A percentile compares a stretch with the other conserved stretches of the same genome.
Evolutionary conservation across 148 eudicot genomes (phyloP).

Genomic region (Rhododendron simsii): DNA sequence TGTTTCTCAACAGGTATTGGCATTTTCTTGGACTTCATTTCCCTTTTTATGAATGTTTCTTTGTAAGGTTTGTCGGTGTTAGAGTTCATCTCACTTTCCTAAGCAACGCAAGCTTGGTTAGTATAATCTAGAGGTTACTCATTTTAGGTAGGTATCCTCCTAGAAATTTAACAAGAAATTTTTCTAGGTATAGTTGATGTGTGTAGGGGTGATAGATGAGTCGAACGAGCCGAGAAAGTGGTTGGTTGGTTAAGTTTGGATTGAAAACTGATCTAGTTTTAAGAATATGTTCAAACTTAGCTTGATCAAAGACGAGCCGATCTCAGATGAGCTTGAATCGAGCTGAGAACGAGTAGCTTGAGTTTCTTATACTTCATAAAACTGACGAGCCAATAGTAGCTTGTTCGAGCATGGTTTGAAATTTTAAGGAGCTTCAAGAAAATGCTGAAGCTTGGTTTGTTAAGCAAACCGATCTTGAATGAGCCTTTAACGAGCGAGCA

Average conservation of each 20-base stretch:
- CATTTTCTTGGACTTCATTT: not conserved
- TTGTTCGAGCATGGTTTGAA: not conserved
- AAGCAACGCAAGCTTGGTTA: no score
- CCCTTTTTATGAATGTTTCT: not conserved
- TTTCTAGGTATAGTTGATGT: no score
- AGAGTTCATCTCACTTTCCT: no score
- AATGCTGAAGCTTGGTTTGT: not conserved
- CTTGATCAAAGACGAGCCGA: no score
- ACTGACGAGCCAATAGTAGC: not conserved
- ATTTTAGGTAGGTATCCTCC: no score
- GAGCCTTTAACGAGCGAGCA: not conserved
- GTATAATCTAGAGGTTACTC: no score
- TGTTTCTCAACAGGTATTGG: slow-evolving; percentile 69
- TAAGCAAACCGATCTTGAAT: not conserved
- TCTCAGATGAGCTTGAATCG: no score
- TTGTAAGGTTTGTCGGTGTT: not conserved
- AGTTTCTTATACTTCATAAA: not conserved
- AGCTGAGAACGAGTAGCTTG: not conserved
- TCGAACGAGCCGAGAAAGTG: not conserved
- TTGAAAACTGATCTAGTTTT: not conserved
- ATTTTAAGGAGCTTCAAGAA: not conserved
- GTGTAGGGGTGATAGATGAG: not conserved
- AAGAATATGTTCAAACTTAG: not conserved
- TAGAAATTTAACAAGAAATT: no score
- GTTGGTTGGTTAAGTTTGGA: not conserved